Conservation (phyloP, 345 rosid species). For the Capsella bursapastoris region DNA sequence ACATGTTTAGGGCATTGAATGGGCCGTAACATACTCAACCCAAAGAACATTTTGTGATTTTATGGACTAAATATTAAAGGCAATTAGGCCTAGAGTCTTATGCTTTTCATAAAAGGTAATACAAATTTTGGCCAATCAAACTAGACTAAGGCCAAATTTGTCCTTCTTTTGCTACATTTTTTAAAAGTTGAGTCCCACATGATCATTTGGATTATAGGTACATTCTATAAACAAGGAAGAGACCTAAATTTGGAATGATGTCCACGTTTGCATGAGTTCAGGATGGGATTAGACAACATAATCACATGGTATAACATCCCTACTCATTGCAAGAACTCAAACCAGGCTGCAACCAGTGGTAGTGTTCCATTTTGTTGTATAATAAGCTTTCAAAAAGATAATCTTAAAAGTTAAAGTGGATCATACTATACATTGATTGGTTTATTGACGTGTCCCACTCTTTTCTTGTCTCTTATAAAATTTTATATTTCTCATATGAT, state of each 20-base stretch:
- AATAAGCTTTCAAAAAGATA: background rate
- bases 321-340: background rate
- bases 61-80: background rate
- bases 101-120: background rate
- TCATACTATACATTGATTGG: constrained; percentile 16
- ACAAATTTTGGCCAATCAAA: background rate
- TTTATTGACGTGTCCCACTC: constrained; percentile 33
- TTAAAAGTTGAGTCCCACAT: background rate
- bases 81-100: background rate
- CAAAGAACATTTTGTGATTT: background rate
- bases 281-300: background rate
- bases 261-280: background rate
- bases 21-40: background rate
- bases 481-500: background rate
- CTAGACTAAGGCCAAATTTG: background rate
- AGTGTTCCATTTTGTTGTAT: background rate
- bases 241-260: background rate
- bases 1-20: background rate
- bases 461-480: background rate
- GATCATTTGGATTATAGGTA: background rate
- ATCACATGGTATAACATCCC: background rate
- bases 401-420: constrained; percentile 1
- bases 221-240: background rate
- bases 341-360: background rate
- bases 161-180: background rate